Evolutionary conservation across 805 yeast species (phyloP), one percentile per base, ranked within the genome.

Genomic region (Peterozyma toletana): DNA sequence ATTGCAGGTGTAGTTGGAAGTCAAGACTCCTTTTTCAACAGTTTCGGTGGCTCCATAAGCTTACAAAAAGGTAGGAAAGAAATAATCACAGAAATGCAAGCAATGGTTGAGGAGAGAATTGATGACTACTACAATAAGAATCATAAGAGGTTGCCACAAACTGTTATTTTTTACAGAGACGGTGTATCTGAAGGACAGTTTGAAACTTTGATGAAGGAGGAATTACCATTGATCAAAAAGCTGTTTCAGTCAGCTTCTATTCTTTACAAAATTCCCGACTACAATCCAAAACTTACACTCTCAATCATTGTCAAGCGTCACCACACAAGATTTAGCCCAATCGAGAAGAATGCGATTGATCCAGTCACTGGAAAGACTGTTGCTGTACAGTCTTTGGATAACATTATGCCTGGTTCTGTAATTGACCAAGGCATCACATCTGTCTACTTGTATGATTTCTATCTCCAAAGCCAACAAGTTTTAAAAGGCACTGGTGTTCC

Each of bases 171-270:
- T 38, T 60, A 58, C 50, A 58, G 64, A 45, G 64, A 60, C 50
- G 64, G 64, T 50, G 63, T 61, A 17, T 55, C 63, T 14, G 50
- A 56, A 37, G 64, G 64, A 33, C 64, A 60, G 47, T 60, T 58
- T 35, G 47, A 50, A 39, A 52, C 49, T 9, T 51, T 61, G 14
- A 42, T 60, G 30, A 58, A 59, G 41, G 52, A 50, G 17, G 64
- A 60, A 49, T 51, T 61, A 13, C 52, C 58, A 13, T 50, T 50
- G 15, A 51, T 60, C 30, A 50, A 50, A 33, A 47, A 50, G 34
- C 56, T 52, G 3, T 49, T 58, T 16, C 43, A 40, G 13, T 45
- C 43, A 15, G 48, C 58, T 30, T 39, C 49, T 11, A 43, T 37
- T 10, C 38, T 47, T 11, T 43, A 52, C 30, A 42, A 46, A 15